phyloP scores from a whole-genome alignment of 1,139 yeast species.

The Kurtzmaniella quercitrusa region DNA sequence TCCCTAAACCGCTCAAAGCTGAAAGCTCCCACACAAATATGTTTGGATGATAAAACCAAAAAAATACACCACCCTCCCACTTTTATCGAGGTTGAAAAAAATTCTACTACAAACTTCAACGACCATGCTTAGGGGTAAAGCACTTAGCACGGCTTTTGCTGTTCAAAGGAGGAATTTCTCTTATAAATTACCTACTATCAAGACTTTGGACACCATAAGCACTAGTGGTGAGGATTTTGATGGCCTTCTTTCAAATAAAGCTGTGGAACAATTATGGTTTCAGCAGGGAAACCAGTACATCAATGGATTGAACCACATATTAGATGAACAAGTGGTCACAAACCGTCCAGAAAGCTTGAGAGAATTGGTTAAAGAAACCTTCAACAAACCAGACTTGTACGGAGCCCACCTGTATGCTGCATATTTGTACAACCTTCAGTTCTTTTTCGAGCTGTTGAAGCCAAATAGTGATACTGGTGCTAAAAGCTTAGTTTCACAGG shows the following conservation, averaged over 20 bases:
- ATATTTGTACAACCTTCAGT: slow-evolving; percentile 54
- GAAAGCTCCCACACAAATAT: too few relatives aligned
- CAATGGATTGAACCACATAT: slow-evolving; percentile 40
- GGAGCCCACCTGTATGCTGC: slow-evolving; percentile 57
- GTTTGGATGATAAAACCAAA: neutral
- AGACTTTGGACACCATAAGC: slow-evolving; percentile 30
- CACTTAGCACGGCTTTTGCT: neutral
- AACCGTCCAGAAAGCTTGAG: slow-evolving; percentile 26
- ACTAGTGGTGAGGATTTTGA: slow-evolving; percentile 35
- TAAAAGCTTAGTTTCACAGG: slow-evolving; percentile 12
- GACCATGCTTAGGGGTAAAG: neutral
- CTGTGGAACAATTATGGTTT: slow-evolving; percentile 59
- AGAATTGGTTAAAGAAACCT: slow-evolving; percentile 37
- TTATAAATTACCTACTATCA: slow-evolving; percentile 27
- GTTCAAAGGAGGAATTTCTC: slow-evolving; percentile 17
- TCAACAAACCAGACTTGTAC: slow-evolving; percentile 44
- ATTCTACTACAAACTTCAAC: neutral
- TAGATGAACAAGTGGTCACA: slow-evolving; percentile 25
- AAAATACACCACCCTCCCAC: neutral
- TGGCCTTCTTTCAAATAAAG: slow-evolving; percentile 52
- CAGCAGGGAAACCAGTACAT: slow-evolving; percentile 48
- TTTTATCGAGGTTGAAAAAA: neutral
- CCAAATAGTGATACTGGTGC: slow-evolving; percentile 12
- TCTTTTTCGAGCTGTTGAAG: slow-evolving; percentile 54
- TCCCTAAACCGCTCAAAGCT: too few relatives aligned